phyloP scores from a whole-genome alignment of 2,329 filamentous ascomycete genomes.

The Sporothrix protearum region DNA sequence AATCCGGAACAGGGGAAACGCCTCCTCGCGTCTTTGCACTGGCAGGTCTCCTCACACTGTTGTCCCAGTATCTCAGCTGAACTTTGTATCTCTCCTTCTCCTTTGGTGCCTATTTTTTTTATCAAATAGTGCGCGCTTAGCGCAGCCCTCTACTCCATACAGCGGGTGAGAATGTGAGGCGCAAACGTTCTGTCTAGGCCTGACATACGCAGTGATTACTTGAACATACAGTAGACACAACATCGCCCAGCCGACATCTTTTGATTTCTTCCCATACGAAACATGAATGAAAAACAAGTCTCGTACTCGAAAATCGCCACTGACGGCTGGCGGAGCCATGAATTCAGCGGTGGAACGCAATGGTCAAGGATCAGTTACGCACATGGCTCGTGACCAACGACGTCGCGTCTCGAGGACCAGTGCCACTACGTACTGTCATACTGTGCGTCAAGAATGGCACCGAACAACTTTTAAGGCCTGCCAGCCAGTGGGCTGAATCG shows the following conservation, averaged over 20 bases:
- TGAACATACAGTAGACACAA: no score
- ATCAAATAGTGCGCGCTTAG: background rate
- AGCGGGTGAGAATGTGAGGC: background rate
- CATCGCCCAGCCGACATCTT: background rate
- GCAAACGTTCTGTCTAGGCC: no score
- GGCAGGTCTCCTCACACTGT: background rate
- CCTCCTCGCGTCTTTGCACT: background rate
- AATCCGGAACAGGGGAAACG: conserved; percentile 15
- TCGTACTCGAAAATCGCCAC: no score
- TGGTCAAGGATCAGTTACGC: background rate
- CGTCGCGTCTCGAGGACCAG: no score
- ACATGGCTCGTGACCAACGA: background rate
- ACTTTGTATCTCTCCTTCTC: background rate
- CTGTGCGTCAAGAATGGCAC: background rate
- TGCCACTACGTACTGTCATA: background rate
- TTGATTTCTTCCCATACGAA: no score
- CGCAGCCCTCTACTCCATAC: background rate
- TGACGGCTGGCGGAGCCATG: no score
- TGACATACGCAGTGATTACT: no score
- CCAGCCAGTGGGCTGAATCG: background rate
- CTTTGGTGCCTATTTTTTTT: background rate
- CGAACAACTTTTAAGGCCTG: background rate
- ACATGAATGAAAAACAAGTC: no score
- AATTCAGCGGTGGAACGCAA: no score
- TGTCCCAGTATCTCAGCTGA: background rate